Base-by-base conservation (phyloP, 208 protist species). In the Wallacemonas sp. region DNA sequence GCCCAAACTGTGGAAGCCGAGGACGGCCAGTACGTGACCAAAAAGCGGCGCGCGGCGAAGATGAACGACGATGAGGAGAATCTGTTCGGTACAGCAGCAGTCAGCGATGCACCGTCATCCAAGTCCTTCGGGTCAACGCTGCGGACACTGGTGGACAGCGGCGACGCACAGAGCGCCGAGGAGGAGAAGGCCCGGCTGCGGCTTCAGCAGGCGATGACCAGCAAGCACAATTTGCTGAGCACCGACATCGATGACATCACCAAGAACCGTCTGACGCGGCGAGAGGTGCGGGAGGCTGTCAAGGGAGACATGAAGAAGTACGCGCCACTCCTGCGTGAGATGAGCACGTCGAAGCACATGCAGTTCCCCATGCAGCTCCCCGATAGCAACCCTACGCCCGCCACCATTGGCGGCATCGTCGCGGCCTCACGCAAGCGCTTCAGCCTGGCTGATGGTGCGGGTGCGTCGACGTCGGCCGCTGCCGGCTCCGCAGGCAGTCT, bases 251-350 rank as follows among this genome's bases (percentile, higher is more conserved):
- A 96, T 27, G 86, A 94, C 16, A 55, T 74, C 36, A 69, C 64
- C 36, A 94, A 90, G 74, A 79, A 77, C n/a, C 68, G 64, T 36
- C 44, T 84, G 24, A 71, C 78, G 12, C 87, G 92, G 19, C 55
- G 70, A 9, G 76, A 94, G 55, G 89, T 93, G 21, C 80, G 92
- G 36, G 48, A 72, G 17, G 77, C 92, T 12, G 81, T 90, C 1
- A 72, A 87, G 36, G 72, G 89, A 26, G 72, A 85, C 29, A 72
- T 97, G 71, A 72, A 78, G 33, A 90, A 89, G 70, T 97, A 93
- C 65, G 89, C 87, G 23, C 76, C 70, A 2, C 61, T 94, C 6
- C 61, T 97, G 32, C 78, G 76, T 19, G 81, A 93, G 62, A 77
- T 90, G 44, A 82, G 80, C 57, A 72, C 71, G 24, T 47, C 83